phyloP scores from a whole-genome alignment of 371 early-diverging fungal genomes.

The Zancudomyces culisetae region DNA sequence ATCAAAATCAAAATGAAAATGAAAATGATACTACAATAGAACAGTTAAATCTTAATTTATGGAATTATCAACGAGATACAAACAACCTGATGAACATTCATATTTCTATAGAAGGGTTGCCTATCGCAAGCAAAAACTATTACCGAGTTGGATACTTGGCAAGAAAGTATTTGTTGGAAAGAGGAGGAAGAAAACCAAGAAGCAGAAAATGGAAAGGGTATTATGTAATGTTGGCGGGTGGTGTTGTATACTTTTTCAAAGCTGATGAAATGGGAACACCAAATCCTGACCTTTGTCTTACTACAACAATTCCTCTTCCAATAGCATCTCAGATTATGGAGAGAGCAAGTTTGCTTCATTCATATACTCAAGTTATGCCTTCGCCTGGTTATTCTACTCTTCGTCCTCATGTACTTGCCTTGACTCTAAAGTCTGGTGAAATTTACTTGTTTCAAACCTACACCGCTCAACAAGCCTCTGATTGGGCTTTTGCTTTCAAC shows the following conservation, averaged over 20 bases:
- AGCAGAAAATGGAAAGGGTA: slow-evolving; percentile 75
- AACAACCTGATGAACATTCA: not conserved
- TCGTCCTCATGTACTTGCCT: slow-evolving; percentile 63
- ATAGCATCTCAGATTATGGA: slow-evolving; percentile 31
- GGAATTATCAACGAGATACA: no score
- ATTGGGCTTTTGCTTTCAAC: slow-evolving; percentile 71
- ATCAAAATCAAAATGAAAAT: no score
- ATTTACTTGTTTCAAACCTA: slow-evolving; percentile 66
- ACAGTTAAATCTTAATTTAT: no score
- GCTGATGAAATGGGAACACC: slow-evolving; percentile 26
- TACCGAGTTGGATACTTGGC: slow-evolving; percentile 39
- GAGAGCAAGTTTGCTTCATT: slow-evolving; percentile 47
- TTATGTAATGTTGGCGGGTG: slow-evolving; percentile 45
- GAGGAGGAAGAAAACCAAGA: slow-evolving; percentile 53
- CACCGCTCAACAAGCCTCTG: slow-evolving; percentile 37
- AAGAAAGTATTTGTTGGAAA: slow-evolving; percentile 65
- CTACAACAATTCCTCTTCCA: slow-evolving; percentile 14
- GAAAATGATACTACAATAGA: no score
- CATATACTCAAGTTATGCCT: slow-evolving; percentile 54
- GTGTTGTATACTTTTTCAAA: slow-evolving; percentile 58
- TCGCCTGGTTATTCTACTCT: slow-evolving; percentile 58
- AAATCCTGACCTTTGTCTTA: not conserved
- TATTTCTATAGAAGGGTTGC: not conserved
- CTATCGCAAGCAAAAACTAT: not conserved
- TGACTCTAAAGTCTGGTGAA: slow-evolving; percentile 56